Evolutionary conservation across 129 eudicot genomes (phyloP).

Genomic region (Ambrosia artemisiifolia): DNA sequence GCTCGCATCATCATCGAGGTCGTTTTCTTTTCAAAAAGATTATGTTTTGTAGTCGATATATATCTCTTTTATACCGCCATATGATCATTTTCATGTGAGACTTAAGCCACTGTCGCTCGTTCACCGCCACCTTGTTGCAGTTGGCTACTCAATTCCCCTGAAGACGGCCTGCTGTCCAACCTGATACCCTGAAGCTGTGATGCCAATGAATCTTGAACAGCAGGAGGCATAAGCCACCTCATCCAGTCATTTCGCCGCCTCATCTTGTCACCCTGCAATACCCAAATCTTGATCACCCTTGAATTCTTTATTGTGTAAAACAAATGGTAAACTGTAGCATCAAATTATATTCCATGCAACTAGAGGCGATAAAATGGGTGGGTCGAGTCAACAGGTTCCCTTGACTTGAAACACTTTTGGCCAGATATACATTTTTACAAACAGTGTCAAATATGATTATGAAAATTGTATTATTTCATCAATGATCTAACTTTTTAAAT

Average conservation of each 20-base stretch:
- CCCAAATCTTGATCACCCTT: neutral
- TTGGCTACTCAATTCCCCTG: constrained; percentile 34
- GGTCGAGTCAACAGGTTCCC: neutral
- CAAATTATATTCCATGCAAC: neutral
- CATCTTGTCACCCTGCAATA: constrained; percentile 43
- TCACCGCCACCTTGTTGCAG: constrained; percentile 26
- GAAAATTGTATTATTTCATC: neutral
- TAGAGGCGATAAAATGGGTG: neutral
- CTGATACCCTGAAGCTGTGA: constrained; percentile 30
- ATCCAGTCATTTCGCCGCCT: constrained; percentile 55
- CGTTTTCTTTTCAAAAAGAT: constrained; percentile 19
- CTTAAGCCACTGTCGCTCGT: constrained; percentile 19
- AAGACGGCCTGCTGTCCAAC: constrained; percentile 41
- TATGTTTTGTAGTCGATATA: neutral
- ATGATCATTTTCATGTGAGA: constrained; percentile 1
- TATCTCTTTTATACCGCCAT: neutral
- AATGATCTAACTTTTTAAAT: neutral
- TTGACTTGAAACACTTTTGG: neutral
- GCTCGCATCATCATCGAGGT: constrained; percentile 43
- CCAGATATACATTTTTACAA: neutral
- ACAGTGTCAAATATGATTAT: neutral
- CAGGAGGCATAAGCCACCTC: constrained; percentile 50
- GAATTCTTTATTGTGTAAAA: neutral
- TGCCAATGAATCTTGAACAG: constrained; percentile 35
- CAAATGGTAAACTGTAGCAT: neutral